Base-by-base conservation (phyloP, 371 early-diverging fungal genomes). In the Mortierella sp. region DNA sequence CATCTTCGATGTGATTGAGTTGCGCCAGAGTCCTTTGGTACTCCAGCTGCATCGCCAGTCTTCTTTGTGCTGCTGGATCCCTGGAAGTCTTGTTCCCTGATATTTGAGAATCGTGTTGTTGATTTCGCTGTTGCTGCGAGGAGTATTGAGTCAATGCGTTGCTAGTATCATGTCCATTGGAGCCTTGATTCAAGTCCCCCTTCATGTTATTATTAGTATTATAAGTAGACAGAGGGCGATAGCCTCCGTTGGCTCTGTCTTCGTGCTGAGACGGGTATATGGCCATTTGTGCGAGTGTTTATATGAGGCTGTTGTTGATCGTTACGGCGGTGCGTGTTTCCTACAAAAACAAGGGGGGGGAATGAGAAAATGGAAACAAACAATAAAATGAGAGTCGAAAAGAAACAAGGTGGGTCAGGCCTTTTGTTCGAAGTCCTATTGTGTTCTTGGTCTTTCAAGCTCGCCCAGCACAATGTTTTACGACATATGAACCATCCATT, bases 11-110 rank as follows among this genome's bases (percentile, higher is more conserved):
- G 1, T 43, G 57, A 8, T 67, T 41, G 48, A 72, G 52, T 24
- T 41, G 24, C 6, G 73, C 73, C 3, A 72, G 63, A 4, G 67
- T 60, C 5, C 67, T 61, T 38, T 72, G 73, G 32, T 72, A 72
- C 38, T 72, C 67, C 24, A 67, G 19, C 50, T 72, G 73, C 63
- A 62, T 59, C 9, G 73, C 73, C 19, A 72, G 48, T 60, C 21
- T 60, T 53, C 47, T 52, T 38, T 53, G 67, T 16, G 53, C 65
- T 2, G 64, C 52, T 15, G 71, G 50, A 40, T 70, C 71, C 36
- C 71, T 43, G 32, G 10, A 19, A 10, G 65, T 52, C 40, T 64
- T 70, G 47, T 2, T 59, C 40, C 65, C 65, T 38, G 28, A 1
- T 13, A 69, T 4, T 8, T 62, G 28, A 13, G 63, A 28, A 10